Conservation (phyloP, 768 basidiomycete genomes). For the Neoboletus brunneissimus region DNA sequence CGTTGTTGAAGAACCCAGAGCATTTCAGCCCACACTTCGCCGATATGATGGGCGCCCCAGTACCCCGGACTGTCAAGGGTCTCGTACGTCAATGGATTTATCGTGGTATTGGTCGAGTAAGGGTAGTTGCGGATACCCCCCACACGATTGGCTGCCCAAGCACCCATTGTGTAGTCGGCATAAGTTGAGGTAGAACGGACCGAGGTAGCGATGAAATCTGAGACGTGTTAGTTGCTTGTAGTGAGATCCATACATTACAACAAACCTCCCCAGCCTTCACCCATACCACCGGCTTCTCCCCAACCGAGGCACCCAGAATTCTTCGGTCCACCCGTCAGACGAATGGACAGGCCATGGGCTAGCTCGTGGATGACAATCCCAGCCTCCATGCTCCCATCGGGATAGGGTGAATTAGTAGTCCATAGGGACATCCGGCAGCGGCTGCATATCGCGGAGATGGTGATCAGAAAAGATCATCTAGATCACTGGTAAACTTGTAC, state of each 20-base stretch:
- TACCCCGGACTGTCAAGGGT: conserved; percentile 91
- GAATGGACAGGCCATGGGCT: conserved; percentile 87
- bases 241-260: neutral
- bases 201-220: conserved; percentile 83
- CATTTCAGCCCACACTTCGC: conserved; percentile 94
- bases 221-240: neutral
- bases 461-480: neutral
- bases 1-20: conserved; percentile 77
- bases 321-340: conserved; percentile 89
- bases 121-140: conserved; percentile 78
- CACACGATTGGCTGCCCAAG: conserved; percentile 84
- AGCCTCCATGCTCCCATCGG: conserved; percentile 94
- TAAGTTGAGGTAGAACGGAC: conserved; percentile 74
- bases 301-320: conserved; percentile 94
- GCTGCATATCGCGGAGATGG: conserved; percentile 1
- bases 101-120: conserved; percentile 72
- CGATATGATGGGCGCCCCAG: conserved; percentile 90
- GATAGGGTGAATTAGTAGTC: conserved; percentile 86
- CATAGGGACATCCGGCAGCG: conserved; percentile 97
- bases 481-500: conserved; percentile 2
- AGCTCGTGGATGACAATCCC: conserved; percentile 95
- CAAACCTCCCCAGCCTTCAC: conserved; percentile 90
- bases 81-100: conserved; percentile 94
- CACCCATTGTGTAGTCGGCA: conserved; percentile 86
- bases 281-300: conserved; percentile 97